Evolutionary conservation across 2,329 filamentous ascomycete genomes (phyloP).

Genomic region (Zasmidium angulare): DNA sequence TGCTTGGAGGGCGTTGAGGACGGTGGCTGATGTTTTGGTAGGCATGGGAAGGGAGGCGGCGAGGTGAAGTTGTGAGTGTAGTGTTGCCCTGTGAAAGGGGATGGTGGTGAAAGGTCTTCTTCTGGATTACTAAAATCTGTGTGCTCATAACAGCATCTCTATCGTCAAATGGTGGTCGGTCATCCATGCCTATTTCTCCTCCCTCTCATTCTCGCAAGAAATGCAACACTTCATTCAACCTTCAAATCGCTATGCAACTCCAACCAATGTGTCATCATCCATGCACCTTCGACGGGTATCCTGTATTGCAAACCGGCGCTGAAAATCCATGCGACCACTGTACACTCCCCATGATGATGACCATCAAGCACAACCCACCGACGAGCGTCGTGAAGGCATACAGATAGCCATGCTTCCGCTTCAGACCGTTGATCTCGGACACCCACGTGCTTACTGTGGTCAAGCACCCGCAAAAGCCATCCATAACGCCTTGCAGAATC

Average conservation of each 20-base stretch:
- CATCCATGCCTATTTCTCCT: not conserved
- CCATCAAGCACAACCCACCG: constrained; percentile 58
- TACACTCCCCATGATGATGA: constrained; percentile 73
- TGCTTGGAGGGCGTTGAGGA: not conserved
- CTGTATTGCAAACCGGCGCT: constrained; percentile 37
- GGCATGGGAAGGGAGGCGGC: not conserved
- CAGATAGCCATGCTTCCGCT: constrained; percentile 60
- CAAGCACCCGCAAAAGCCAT: constrained; percentile 50
- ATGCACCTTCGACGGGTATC: constrained; percentile 31
- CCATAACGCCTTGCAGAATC: constrained; percentile 48
- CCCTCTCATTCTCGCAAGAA: not conserved
- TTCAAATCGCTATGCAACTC: not conserved
- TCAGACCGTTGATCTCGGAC: constrained; percentile 42
- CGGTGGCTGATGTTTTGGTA: not conserved
- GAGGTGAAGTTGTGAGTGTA: not conserved
- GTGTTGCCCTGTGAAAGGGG: no score
- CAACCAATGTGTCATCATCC: constrained; percentile 12
- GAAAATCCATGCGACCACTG: constrained; percentile 61
- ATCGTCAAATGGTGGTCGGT: not conserved
- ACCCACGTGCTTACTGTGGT: constrained; percentile 53
- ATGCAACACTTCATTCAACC: not conserved
- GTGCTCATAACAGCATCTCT: not conserved
- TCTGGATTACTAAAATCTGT: not conserved
- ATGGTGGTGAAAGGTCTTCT: not conserved
- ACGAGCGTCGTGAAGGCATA: constrained; percentile 66